These are phyloP conservation scores for Lathyrus aphaca DNA, from an alignment of 306 rosid genomes.

Conservation along the genomic window DNA sequence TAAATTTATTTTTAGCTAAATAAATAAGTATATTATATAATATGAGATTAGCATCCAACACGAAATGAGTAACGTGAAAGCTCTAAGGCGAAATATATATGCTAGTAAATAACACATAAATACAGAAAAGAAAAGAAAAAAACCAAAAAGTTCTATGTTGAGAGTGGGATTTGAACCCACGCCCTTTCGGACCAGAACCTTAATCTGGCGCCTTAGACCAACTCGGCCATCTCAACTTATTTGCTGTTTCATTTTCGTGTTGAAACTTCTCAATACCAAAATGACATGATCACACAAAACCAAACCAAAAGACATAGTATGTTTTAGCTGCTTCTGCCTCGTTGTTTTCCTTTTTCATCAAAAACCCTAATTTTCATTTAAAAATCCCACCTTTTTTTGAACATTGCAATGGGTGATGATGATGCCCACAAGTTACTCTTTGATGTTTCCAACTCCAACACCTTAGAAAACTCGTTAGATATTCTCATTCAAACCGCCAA, in stretches of 20 bases:
- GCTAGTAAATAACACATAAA: no score
- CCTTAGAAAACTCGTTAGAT: conserved; percentile 49
- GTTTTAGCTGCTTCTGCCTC: no score
- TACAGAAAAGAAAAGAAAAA: no score
- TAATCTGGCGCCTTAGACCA: conserved; percentile 11
- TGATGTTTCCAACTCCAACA: conserved; percentile 46
- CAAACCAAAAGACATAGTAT: no score
- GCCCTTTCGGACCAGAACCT: conserved; percentile 27
- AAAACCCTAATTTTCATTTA: not conserved
- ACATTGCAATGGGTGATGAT: conserved; percentile 41
- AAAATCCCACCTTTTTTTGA: not conserved
- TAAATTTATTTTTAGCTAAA: no score
- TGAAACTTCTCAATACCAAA: no score
- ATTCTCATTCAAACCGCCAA: conserved; percentile 51
- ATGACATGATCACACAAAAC: no score
- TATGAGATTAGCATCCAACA: no score
- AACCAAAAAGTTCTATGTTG: not conserved
- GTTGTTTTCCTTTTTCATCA: not conserved
- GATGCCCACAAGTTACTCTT: conserved; percentile 44
- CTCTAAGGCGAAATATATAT: no score
- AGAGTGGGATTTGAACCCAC: conserved; percentile 21
- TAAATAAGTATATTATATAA: no score
- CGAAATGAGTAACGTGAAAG: no score
- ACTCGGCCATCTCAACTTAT: not conserved
- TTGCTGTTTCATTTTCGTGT: no score